These are phyloP conservation scores for Oryza officinalis DNA, from an alignment of 176 grass and related monocot genomes.

Conservation along the genomic window DNA sequence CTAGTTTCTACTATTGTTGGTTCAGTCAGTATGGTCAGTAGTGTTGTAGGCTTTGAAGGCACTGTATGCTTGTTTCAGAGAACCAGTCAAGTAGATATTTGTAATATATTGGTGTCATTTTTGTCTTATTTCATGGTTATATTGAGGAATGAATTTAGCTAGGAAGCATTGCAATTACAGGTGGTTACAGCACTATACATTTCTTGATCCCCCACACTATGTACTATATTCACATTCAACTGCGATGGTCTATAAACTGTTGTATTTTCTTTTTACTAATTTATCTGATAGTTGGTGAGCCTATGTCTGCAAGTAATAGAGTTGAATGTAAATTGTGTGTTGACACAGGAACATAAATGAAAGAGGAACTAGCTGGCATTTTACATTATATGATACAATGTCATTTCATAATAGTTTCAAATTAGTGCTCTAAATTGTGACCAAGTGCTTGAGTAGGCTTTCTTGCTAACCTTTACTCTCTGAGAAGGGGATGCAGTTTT, in stretches of 20 bases:
- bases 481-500: not conserved
- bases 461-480: constrained; percentile 15
- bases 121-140: not conserved
- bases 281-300: not conserved
- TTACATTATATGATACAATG: not conserved
- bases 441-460: not conserved
- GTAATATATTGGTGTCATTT: not conserved
- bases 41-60: not conserved
- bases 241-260: not conserved
- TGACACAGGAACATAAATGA: constrained; percentile 16
- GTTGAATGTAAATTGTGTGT: not conserved
- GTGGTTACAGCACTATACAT: not conserved
- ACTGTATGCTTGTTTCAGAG: not conserved
- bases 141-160: not conserved
- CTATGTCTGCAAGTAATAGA: not conserved
- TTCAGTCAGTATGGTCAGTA: not conserved
- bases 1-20: not conserved
- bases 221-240: not conserved
- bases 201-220: not conserved
- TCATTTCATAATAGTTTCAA: constrained; percentile 5
- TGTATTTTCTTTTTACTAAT: not conserved
- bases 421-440: not conserved
- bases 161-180: not conserved
- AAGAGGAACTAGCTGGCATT: not conserved
- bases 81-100: not conserved